Evolutionary conservation across 106 monocot genomes (phyloP).

Genomic region (Posidonia australis): DNA sequence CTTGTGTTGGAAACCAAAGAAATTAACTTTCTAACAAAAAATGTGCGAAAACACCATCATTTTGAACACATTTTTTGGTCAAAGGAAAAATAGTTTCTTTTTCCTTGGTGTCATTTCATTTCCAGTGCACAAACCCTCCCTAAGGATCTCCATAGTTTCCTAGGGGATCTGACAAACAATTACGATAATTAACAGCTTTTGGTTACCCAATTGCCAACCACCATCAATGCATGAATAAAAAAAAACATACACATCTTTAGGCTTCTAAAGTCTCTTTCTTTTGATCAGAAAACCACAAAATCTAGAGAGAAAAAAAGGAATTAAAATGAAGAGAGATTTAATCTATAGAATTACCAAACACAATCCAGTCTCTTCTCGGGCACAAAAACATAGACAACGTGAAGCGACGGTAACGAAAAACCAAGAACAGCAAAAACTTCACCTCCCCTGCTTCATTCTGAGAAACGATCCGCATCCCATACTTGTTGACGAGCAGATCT

Average conservation of each 20-base stretch:
- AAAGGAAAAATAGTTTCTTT: no score
- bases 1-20: no score
- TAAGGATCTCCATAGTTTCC: no score
- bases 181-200: no score
- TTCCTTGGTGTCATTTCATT: no score
- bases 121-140: no score
- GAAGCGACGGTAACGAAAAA: no score
- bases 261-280: background rate
- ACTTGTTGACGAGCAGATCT: constrained; percentile 83
- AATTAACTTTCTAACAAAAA: no score
- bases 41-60: no score
- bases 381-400: background rate
- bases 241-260: background rate
- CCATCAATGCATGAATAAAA: background rate
- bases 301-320: background rate
- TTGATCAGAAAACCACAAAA: background rate
- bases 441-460: constrained; percentile 49
- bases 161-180: no score
- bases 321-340: background rate
- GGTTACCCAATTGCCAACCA: no score
- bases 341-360: background rate
- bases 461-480: constrained; percentile 70
- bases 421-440: background rate
- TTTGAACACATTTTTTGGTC: no score
- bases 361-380: background rate